Evolutionary conservation across 345 rosid genomes (phyloP), one percentile per base, ranked within the genome.

Genomic region (Anacardium occidentale): DNA sequence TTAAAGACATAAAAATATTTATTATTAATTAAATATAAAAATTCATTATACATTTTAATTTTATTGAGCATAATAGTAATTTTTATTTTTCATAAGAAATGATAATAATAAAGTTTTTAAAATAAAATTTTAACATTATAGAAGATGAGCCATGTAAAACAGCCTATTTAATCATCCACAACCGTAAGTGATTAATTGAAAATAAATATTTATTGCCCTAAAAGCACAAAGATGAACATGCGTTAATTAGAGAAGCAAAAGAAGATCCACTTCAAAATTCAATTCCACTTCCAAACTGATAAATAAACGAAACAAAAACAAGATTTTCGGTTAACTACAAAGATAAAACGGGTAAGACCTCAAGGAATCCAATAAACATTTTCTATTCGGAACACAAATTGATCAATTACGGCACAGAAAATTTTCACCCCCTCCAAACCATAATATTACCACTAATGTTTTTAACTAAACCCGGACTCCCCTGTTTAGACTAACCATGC

Each of bases 401-500:
- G 42, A 66, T 0, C 8, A 26, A 44, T 10, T 5, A 14, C 12
- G 4, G 0, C 37, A 1, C 37, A 3, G 37, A 34, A 3, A 3
- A 5, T 29, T 25, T 18, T 55, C 64, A 55, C 32, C 56, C 26
- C 0, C 51, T 63, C 26, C 26, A 5, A 10, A 54, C 13, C 25
- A 11, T 66, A 17, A 7, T 26, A 15, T 67, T n/a, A 2, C 7
- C 15, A 24, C 12, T 44, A 21, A n/a, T 50, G 37, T n/a, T 10
- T 12, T 22, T 22, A 48, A 26, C 55, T 76, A 92, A 7, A 71
- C 70, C 0, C 89, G 92, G 40, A 74, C 44, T 12, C 92, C 92
- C 75, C 83, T 71, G 84, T 79, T 84, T 18, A 90, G 92, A 77
- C 78, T 88, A 48, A 92, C 96, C 94, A 92, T 90, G 63, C 88